Evolutionary conservation across 225 moss, liverwort and hornwort genomes (phyloP).

Genomic region (Pseudoscleropodium purum): DNA sequence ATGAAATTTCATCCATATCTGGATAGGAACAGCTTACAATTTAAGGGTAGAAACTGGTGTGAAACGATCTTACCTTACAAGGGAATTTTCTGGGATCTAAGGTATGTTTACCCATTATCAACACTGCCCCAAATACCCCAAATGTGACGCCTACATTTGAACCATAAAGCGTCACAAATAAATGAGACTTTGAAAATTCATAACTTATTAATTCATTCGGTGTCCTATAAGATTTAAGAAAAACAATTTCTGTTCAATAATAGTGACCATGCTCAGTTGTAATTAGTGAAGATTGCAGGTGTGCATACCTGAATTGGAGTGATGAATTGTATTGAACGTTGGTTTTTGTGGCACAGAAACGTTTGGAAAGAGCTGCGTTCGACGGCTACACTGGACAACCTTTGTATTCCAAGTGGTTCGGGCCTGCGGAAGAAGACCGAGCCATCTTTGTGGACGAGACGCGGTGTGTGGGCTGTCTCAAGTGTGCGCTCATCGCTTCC

Average conservation of each 20-base stretch:
- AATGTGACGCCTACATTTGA: not conserved
- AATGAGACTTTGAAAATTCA: not conserved
- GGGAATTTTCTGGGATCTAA: not conserved
- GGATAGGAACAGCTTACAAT: not conserved
- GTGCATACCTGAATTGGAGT: not conserved
- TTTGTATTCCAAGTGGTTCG: slow-evolving; percentile 85
- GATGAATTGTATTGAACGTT: not conserved
- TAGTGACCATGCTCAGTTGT: not conserved
- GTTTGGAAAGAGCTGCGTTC: slow-evolving; percentile 53
- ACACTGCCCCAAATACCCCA: not conserved
- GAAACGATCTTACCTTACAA: not conserved
- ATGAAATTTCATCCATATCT: not conserved
- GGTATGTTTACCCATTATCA: not conserved
- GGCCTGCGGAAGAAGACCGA: slow-evolving; percentile 56
- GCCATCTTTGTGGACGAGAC: slow-evolving; percentile 91
- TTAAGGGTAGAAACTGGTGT: too few relatives aligned
- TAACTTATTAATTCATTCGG: not conserved
- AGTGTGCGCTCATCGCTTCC: slow-evolving; percentile 84
- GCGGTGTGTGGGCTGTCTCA: slow-evolving; percentile 83
- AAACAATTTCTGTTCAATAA: not conserved
- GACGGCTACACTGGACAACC: slow-evolving; percentile 84
- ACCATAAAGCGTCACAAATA: not conserved
- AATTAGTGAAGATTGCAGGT: not conserved
- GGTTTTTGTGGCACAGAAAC: slow-evolving; percentile 34
- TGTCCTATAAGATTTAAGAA: too few relatives aligned